Percentiles rank a stretch among this genome's conserved stretches.
phyloP scores from a whole-genome alignment of 495 filamentous ascomycete species.

The Penicillium paxilli region DNA sequence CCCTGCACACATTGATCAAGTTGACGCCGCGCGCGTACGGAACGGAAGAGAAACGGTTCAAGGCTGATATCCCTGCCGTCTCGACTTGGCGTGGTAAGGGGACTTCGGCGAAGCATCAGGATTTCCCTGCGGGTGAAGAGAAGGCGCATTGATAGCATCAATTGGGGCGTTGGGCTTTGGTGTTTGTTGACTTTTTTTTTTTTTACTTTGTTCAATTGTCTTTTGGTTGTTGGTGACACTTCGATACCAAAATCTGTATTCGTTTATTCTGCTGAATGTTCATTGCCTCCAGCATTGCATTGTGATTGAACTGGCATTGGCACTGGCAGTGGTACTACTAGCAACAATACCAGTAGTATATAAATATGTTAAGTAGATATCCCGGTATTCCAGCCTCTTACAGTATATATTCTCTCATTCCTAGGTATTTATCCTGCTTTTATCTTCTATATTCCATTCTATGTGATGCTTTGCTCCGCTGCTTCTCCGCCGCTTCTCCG shows the following conservation, averaged over 20 bases:
- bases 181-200: background rate
- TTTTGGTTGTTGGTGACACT: background rate
- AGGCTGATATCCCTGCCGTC: constrained; percentile 89
- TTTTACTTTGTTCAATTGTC: background rate
- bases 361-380: too few relatives aligned
- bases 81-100: constrained; percentile 94
- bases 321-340: too few relatives aligned
- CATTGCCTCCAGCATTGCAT: too few relatives aligned
- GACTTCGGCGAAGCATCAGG: constrained; percentile 75
- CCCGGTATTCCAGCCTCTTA: constrained; percentile 15
- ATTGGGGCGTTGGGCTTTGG: background rate
- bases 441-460: background rate
- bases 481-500: background rate
- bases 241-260: constrained; percentile 1
- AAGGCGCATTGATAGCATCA: constrained; percentile 9
- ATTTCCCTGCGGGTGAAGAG: constrained; percentile 30
- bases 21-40: constrained; percentile 92
- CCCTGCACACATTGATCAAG: constrained; percentile 93
- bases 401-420: too few relatives aligned
- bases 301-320: too few relatives aligned
- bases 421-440: too few relatives aligned
- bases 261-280: too few relatives aligned
- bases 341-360: too few relatives aligned
- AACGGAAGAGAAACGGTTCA: constrained; percentile 82
- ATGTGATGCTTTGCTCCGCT: background rate